Evolutionary conservation across 148 eudicot genomes (phyloP), one percentile per base, ranked within the genome.

Genomic region (Camellia sinensis): DNA sequence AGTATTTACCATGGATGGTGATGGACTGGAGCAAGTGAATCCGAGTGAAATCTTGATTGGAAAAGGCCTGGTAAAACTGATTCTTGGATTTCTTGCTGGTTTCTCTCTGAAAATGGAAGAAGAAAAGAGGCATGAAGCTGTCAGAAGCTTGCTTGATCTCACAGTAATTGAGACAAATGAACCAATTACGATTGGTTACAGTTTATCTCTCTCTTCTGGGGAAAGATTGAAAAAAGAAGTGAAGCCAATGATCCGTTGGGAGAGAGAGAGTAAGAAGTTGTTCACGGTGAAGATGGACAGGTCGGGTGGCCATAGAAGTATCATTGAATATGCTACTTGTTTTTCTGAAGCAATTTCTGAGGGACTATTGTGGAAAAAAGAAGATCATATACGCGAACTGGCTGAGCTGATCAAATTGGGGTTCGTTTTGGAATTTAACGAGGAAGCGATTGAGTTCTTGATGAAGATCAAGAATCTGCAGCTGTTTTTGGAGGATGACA

Each of bases 401-500:
- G 75, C 86, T 1, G 92, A 93, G 74, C 83, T 91, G 54, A 83
- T 93, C 65, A 89, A 78, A 86, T 29, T 88, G 70, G 93, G 93
- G 0, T 88, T 87, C 70, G 46, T 88, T 48, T 15, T 87, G 78
- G 82, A 83, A 43, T 91, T 93, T 44, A 84, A 87, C 14, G 91
- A 85, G 77, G 90, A 87, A 54, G 91, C 92, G 0, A 71, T 93
- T 70, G 82, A 11, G 71, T 89, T 77, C 67, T 84, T 85, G 71
- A 80, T 91, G 94, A 90, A 87, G 76, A 78, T 86, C 3, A 84
- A 91, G 70, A 93, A 93, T 80, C 78, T 93, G 79, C 84, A 88
- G 80, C 61, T 91, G 0, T 87, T 85, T 56, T 50, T 63, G 6
- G 94, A 89, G 86, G 94, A 92, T 67, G 84, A 85, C 37, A 86